Base-by-base conservation (phyloP, 164 flowering plant genomes). In the Echeveria elegans region DNA sequence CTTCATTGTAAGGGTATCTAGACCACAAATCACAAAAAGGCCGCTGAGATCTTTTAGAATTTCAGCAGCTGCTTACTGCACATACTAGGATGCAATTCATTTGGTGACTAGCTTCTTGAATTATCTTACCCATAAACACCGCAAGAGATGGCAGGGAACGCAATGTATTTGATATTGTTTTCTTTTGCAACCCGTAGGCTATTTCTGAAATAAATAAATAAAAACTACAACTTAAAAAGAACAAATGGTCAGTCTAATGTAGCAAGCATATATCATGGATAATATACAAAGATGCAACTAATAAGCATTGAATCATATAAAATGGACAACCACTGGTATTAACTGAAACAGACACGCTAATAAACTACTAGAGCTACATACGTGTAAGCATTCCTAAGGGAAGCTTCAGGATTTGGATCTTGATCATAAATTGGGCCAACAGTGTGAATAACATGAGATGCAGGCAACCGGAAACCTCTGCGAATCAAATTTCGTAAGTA, bases 141-240 rank as follows among this genome's bases (percentile, higher is more conserved):
- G 72, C 97, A 94, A 41, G 99, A 94, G 72, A 94, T 81, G 74
- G 99, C 94, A 78, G 99, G 82, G 70, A 94, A 94, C 10, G 97
- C 97, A 73, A 94, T 74, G 71, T 87, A 89, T 38, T 85, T 81
- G 70, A 94, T 81, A 73, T 80, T 82, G 77, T 86, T 85, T 63
- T 86, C 96, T 65, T 85, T 88, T 6, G 96, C 97, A 29, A 88
- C 81, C 52, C 68, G 78, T 71, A 94, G 76, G 78, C 87, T 81
- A 75, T 79, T 94, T 71, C 97, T 94, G 94, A 50, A 77, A 3
- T 3, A 34, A 34, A 34, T 70, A 53, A 47, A 70, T 3, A 8
- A 53, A 7, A 8, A 0, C 24, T 24, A 15, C 11, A 23, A 53
- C 30, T 53, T 24, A 23, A 24, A 24, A 24, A 14, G n/a, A n/a